Base-by-base conservation (phyloP, 2,329 filamentous ascomycete genomes). In the Fonsecaea multimorphosa region DNA sequence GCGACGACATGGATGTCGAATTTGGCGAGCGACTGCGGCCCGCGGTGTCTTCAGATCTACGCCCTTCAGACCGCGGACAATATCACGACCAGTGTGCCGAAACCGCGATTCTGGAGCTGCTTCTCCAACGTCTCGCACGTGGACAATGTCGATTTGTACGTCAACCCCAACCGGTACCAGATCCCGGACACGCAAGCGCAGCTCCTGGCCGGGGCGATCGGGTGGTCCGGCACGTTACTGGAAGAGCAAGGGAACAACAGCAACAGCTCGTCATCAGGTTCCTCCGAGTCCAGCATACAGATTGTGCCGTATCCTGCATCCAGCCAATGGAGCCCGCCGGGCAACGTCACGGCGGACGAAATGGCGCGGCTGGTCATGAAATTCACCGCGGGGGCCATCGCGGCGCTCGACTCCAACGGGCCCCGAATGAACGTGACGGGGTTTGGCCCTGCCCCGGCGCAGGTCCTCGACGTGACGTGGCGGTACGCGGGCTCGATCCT, bases 381-480 rank as follows among this genome's bases (percentile, higher is more conserved):
- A 16, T 71, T 69, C 62, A 64, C 69, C 9, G 51, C 65, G 7
- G 63, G 65, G 32, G 64, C 67, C 7, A 59, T 71, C 46, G 38
- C 61, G 2, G 69, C 69, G 7, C 32, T 67, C 38, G 67, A 71
- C 57, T 5, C 49, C 2, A 31, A 52, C 29, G 69, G 67, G 11
- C 67, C 63, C 3, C 53, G 69, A 8, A 19, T 59, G 24, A 69
- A 96, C 83, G 74, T 94, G 97, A 58, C 91, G 92, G 69, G 92
- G 96, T 59, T 38, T 16, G 46, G 27, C 16, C 91, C 93, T 96
- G 46, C 86, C 84, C 5, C 93, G 91, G 12, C 80, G 82, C 78
- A 98, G 93, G 73, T 97, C 97, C 66, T 93, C 88, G 71, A 98
- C 97, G 78, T 98, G 97, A 77, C 66, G 27, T 71, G 69, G 69